These are phyloP conservation scores for Alternaria ventricosa DNA, from an alignment of 2,329 filamentous ascomycete genomes.

Conservation along the genomic window DNA sequence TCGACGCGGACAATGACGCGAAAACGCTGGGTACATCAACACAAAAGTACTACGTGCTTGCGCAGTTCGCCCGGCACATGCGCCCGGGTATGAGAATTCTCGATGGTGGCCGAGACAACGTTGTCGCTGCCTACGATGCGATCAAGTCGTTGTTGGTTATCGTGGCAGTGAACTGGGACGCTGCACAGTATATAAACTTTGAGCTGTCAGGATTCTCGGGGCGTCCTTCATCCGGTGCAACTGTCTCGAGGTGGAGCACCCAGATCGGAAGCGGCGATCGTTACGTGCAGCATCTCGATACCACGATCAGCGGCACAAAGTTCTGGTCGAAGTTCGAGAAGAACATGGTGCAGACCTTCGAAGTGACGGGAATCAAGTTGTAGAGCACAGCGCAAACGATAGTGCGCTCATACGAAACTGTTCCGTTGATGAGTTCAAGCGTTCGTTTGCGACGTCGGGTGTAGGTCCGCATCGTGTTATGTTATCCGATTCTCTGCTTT, in stretches of 20 bases:
- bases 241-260: constrained; percentile 9
- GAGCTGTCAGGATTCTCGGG: constrained; percentile 10
- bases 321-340: constrained; percentile 14
- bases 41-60: constrained; percentile 12
- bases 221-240: neutral
- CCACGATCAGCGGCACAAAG: constrained; percentile 1
- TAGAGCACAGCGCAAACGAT: neutral
- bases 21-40: constrained; percentile 5
- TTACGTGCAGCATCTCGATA: constrained; percentile 7
- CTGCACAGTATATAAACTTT: constrained; percentile 10
- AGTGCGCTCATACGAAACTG: neutral
- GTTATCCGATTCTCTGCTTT: constrained; percentile 40
- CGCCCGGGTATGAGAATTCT: constrained; percentile 12
- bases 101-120: constrained; percentile 7
- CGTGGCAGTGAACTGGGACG: constrained; percentile 10
- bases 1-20: constrained; percentile 13
- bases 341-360: constrained; percentile 14
- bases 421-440: neutral
- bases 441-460: neutral
- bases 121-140: constrained; percentile 11
- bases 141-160: constrained; percentile 6
- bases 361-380: constrained; percentile 7
- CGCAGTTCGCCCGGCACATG: constrained; percentile 12
- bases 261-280: constrained; percentile 10
- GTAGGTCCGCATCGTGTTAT: neutral